phyloP scores from a whole-genome alignment of 164 flowering plant genomes.

The Magnolia sinica region DNA sequence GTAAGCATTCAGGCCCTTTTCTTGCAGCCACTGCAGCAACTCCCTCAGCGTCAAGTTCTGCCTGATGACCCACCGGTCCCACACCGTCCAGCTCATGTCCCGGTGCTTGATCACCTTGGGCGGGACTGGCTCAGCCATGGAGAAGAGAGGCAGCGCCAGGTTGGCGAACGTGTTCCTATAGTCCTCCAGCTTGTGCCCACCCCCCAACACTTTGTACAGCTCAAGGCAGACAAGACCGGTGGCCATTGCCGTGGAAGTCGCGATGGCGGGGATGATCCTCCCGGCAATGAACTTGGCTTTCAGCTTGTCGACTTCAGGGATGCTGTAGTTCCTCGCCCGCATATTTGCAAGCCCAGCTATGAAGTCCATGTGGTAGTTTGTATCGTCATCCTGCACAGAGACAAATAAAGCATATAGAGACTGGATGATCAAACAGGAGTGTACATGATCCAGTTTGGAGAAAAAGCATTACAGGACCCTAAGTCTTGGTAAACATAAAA shows the following conservation, averaged over 20 bases:
- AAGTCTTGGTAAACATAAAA: neutral
- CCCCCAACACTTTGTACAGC: constrained; percentile 74
- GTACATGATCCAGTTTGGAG: neutral
- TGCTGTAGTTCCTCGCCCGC: constrained; percentile 88
- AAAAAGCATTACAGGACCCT: neutral
- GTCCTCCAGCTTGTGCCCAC: constrained; percentile 73
- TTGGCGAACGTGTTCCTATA: constrained; percentile 85
- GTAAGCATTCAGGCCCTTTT: constrained; percentile 73
- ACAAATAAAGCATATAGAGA: neutral
- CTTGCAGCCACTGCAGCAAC: constrained; percentile 66
- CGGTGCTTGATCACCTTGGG: constrained; percentile 77
- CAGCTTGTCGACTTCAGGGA: constrained; percentile 87
- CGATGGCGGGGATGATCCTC: constrained; percentile 86
- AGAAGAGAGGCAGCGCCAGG: constrained; percentile 76
- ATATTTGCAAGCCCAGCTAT: constrained; percentile 88
- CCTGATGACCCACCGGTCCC: constrained; percentile 80
- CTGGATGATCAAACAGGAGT: neutral
- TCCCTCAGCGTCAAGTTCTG: constrained; percentile 64
- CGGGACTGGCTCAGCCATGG: constrained; percentile 88
- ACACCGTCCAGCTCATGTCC: constrained; percentile 82
- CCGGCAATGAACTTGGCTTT: constrained; percentile 93
- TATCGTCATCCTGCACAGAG: constrained; percentile 75
- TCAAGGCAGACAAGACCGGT: constrained; percentile 90
- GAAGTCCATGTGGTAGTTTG: constrained; percentile 78
- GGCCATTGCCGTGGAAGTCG: constrained; percentile 86